Evolutionary conservation across 805 yeast genomes (phyloP), one percentile per base, ranked within the genome.

Genomic region (Jamesozyma hellenica): DNA sequence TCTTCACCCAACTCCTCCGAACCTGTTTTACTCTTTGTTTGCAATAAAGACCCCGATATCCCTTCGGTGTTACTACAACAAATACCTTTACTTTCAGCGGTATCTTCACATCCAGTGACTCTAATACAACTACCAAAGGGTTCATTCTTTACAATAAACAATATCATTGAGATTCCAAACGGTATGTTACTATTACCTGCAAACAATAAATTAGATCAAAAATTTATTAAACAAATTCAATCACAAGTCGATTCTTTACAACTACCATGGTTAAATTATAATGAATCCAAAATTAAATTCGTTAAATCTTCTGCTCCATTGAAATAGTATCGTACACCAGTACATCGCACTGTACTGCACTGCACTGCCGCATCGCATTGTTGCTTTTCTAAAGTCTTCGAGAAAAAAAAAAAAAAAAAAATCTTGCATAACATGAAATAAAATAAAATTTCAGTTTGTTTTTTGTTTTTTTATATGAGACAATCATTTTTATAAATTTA

Each of bases 51-150:
- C 42, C 37, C 42, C 32, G 66, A 71, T 4, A 55, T 58, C 11
- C 76, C 83, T 1, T 46, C 60, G 1, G 58, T 81, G 1, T 49
- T 81, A 31, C 61, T 72, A 4, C 69, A 72, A 43, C 79, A 74
- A 36, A 66, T 81, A 32, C 90, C 90, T 0, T 60, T 71, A 2
- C 55, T 82, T 28, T 56, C 75, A 19, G 69, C 60, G 39, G 63
- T 74, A 19, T 43, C 65, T n/a, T 32, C 32, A 1, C 23, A 40
- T 14, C 40, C 47, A 14, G 76, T 76, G 4, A 78, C 75, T 43
- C 58, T 81, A 33, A 66, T 81, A 2, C 81, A 76, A 44, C 60
- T 82, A 19, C 87, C 87, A 2, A 66, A 63, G 40, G 73, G 65
- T n/a, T 44, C 59, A 14, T 33, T 43, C 4, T 21, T 44, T n/a